Percentiles rank a stretch among this genome's conserved stretches.
Evolutionary conservation across 495 filamentous ascomycete genomes (phyloP).

Genomic region (Aspergillus nidulans): DNA sequence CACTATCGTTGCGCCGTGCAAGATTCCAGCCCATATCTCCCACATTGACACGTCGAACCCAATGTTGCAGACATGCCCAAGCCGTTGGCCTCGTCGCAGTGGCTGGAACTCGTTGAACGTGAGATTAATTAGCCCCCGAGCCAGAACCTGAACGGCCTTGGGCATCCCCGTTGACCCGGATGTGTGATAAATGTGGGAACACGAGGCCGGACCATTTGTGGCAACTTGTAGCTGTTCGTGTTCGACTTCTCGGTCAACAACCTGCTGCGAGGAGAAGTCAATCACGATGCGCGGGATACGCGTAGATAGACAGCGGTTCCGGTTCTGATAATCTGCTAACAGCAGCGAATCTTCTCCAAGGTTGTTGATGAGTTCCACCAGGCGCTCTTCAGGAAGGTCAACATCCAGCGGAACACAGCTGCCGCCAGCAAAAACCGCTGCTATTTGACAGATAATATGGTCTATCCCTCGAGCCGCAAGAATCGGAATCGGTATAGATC

Average conservation of each 20-base stretch:
- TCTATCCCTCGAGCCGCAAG: not conserved
- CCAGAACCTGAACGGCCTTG: slow-evolving; percentile 23
- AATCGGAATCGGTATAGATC: not conserved
- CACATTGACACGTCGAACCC: slow-evolving; percentile 26
- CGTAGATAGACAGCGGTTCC: not conserved
- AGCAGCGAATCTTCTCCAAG: not conserved
- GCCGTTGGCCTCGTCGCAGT: slow-evolving; percentile 1
- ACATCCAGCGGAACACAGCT: not conserved
- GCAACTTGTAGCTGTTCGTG: not conserved
- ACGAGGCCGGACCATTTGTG: not conserved
- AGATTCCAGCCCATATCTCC: slow-evolving; percentile 23
- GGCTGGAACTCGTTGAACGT: slow-evolving; percentile 16
- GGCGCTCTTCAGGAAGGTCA: not conserved
- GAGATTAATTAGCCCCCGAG: slow-evolving; percentile 17
- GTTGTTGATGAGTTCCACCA: not conserved
- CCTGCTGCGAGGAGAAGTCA: no score
- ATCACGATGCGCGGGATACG: not conserved
- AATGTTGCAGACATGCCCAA: slow-evolving; percentile 23
- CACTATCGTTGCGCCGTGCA: slow-evolving; percentile 17
- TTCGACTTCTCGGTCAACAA: not conserved
- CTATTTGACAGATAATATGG: not conserved
- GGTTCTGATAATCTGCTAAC: not conserved
- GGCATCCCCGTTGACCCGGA: slow-evolving; percentile 23
- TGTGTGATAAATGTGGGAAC: slow-evolving; percentile 23
- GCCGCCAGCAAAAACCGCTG: not conserved